Conservation (phyloP, 225 moss, liverwort and hornwort species). For the Climacium dendroides region DNA sequence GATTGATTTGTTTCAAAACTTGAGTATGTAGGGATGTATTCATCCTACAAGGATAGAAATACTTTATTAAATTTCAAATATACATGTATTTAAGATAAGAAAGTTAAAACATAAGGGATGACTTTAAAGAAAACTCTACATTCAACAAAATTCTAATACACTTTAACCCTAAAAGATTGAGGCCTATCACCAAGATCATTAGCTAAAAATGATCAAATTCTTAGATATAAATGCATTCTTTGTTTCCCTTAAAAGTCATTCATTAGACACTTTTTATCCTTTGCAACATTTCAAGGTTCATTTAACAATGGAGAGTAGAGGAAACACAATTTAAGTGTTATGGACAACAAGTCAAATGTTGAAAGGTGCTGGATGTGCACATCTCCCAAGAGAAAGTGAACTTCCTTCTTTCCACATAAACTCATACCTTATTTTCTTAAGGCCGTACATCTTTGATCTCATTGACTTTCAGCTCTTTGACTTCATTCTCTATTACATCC, state of each 20-base stretch:
- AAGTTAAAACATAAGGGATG: background rate
- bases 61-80: background rate
- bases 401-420: background rate
- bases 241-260: background rate
- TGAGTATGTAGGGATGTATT: background rate
- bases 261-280: background rate
- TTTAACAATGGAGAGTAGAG: background rate
- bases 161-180: background rate
- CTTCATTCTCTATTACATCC: background rate
- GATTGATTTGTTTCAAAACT: background rate
- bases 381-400: background rate
- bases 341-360: background rate
- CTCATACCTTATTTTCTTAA: background rate
- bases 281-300: background rate
- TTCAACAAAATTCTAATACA: background rate
- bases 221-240: no score
- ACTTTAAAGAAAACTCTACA: background rate
- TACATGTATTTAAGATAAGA: background rate
- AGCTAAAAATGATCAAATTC: background rate
- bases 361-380: background rate
- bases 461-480: background rate
- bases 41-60: background rate
- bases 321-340: background rate
- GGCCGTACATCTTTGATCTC: background rate
- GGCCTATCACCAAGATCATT: background rate